phyloP scores from a whole-genome alignment of 2,329 filamentous ascomycete species.

The Xylariaceae sp. region DNA sequence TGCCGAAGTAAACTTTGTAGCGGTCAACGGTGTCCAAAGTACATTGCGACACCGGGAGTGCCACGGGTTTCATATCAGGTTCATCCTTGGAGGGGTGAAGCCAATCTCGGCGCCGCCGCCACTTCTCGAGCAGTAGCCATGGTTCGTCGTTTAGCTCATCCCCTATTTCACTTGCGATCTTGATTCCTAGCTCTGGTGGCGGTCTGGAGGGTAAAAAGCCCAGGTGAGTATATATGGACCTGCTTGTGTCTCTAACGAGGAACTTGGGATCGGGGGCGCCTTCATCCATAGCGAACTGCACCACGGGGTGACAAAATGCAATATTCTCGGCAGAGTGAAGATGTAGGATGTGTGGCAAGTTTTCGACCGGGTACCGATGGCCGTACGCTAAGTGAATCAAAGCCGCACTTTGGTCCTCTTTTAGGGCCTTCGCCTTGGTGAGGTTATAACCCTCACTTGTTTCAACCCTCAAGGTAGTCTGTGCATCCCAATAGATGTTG shows the following conservation, averaged over 20 bases:
- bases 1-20: slow-evolving; percentile 43
- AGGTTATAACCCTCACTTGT: slow-evolving; percentile 22
- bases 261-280: slow-evolving; percentile 26
- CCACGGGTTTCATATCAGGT: slow-evolving; percentile 33
- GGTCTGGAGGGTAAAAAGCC: slow-evolving; percentile 42
- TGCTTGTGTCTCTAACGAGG: slow-evolving; percentile 37
- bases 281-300: slow-evolving; percentile 14
- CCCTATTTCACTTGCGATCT: slow-evolving; percentile 34
- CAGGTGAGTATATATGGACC: slow-evolving; percentile 39
- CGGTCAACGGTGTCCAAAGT: slow-evolving; percentile 44
- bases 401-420: slow-evolving; percentile 40
- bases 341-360: slow-evolving; percentile 40
- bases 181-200: slow-evolving; percentile 34
- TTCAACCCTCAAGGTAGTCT: slow-evolving; percentile 35
- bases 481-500: slow-evolving; percentile 36
- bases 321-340: slow-evolving; percentile 30
- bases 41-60: slow-evolving; percentile 45
- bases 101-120: slow-evolving; percentile 54
- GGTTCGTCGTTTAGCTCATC: slow-evolving; percentile 39
- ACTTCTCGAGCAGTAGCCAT: slow-evolving; percentile 45
- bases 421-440: slow-evolving; percentile 7
- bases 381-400: slow-evolving; percentile 44
- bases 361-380: slow-evolving; percentile 40
- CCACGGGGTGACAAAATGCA: slow-evolving; percentile 21
- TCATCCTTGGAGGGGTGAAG: slow-evolving; percentile 44